Evolutionary conservation across 768 basidiomycete genomes (phyloP), one percentile per base, ranked within the genome.

Genomic region (Leccinum arenicola): DNA sequence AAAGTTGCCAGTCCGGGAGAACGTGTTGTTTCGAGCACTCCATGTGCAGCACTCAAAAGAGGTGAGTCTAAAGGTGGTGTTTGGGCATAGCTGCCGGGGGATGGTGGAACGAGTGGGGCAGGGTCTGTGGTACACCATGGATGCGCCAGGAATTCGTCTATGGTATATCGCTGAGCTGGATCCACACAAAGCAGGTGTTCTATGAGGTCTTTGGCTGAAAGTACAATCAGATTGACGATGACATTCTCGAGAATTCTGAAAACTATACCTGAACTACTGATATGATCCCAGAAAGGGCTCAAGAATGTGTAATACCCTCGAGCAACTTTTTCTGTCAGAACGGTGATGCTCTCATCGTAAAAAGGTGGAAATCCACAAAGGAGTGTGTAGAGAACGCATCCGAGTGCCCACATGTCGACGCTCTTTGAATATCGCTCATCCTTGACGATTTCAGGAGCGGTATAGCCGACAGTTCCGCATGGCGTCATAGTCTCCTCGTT

Each of bases 321-420:
- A 3, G 97, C 97, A 23, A 99, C 97, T 74, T 99, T 99, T 75
- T 98, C 96, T 0, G 97, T 98, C 48, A 98, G 82, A 43, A 98
- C 94, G 66, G 91, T 94, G 76, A 99, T 99, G 69, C 92, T 95
- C 74, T 99, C 97, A 64, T 99, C 97, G 75, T 98, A 99, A 78
- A 99, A 99, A 1, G 97, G 97, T 50, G 91, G 91, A 74, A 98
- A 97, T 54, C 97, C 97, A 67, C 97, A 98, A 19, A 99, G 86
- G 2, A 98, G 81, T 2, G 97, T 99, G 76, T 99, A 99, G 1
- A 99, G 81, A n/a, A 99, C 97, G 73, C 97, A 99, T 43, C 97
- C 97, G 38, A 99, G 77, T 2, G 97, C 97, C 97, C 97, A 99
- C 97, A 98, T 98, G 71, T 99, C 97, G 56, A 98, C 96, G 68